phyloP scores from a whole-genome alignment of 2,329 filamentous ascomycete genomes.

The Paraconiothyrium brasiliense region DNA sequence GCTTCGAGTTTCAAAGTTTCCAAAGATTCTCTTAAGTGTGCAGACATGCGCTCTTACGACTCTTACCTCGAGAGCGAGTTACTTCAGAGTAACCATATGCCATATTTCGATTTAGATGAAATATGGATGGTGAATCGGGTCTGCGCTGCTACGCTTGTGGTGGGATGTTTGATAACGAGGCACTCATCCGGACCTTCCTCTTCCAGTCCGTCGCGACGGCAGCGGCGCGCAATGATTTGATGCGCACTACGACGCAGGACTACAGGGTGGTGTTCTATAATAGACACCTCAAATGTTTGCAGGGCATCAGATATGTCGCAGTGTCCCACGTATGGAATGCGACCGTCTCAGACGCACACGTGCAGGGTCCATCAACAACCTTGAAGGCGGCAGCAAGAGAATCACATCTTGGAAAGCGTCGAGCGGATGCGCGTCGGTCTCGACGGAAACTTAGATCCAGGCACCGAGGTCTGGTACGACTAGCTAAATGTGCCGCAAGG shows the following conservation, averaged over 20 bases:
- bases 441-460: neutral
- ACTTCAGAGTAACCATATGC: neutral
- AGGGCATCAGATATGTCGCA: conserved; percentile 1
- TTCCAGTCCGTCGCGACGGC: neutral
- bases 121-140: neutral
- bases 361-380: neutral
- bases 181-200: neutral
- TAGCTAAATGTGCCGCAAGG: conserved; percentile 30
- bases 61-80: neutral
- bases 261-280: neutral
- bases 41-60: neutral
- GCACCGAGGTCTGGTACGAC: conserved; percentile 27
- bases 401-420: conserved; percentile 4
- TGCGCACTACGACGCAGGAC: neutral
- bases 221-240: neutral
- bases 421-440: neutral
- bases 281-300: conserved; percentile 1
- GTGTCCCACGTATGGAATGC: conserved; percentile 18
- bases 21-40: neutral
- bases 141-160: conserved; percentile 1
- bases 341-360: conserved; percentile 11
- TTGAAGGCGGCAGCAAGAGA: neutral
- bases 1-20: too few relatives aligned
- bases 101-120: neutral
- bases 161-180: neutral